Conservation (phyloP, 2,329 filamentous ascomycete genomes). For the Pestalotiopsis sp. region DNA sequence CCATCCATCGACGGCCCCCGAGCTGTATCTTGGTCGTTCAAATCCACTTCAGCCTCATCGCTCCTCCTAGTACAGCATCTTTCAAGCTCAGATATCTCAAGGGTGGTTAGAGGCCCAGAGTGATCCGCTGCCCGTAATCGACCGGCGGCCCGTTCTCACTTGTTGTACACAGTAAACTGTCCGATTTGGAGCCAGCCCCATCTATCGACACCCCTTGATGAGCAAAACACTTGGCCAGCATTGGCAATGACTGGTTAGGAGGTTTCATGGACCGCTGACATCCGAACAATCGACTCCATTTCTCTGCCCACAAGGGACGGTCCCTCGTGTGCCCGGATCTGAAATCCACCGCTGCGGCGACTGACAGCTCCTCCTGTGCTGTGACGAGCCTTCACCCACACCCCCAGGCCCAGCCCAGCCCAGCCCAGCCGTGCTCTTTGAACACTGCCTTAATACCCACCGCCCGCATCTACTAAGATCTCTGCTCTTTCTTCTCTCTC, state of each 20-base stretch:
- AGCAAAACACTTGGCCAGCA: neutral
- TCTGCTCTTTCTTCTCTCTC: neutral
- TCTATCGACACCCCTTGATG: slow-evolving; percentile 7
- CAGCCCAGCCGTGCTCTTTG: slow-evolving; percentile 17
- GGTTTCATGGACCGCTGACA: slow-evolving; percentile 41
- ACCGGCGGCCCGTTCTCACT: neutral
- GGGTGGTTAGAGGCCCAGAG: neutral
- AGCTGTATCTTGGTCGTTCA: neutral
- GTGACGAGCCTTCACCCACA: slow-evolving; percentile 26
- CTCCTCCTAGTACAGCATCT: neutral
- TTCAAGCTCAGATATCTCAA: neutral
- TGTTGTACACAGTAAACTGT: neutral
- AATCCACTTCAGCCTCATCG: neutral
- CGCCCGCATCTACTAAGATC: slow-evolving; percentile 27
- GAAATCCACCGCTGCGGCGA: neutral
- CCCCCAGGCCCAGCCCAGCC: slow-evolving; percentile 27
- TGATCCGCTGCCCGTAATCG: neutral
- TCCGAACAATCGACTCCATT: slow-evolving; percentile 30
- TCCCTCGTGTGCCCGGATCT: slow-evolving; percentile 7
- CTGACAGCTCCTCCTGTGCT: slow-evolving; percentile 33
- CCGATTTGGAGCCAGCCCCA: neutral
- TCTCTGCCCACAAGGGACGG: slow-evolving; percentile 3
- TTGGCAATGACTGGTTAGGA: slow-evolving; percentile 23
- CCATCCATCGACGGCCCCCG: neutral
- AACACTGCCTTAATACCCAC: slow-evolving; percentile 36